Evolutionary conservation across 345 rosid species (phyloP), one percentile per base, ranked within the genome.

Genomic region (Fremontodendron californicum): DNA sequence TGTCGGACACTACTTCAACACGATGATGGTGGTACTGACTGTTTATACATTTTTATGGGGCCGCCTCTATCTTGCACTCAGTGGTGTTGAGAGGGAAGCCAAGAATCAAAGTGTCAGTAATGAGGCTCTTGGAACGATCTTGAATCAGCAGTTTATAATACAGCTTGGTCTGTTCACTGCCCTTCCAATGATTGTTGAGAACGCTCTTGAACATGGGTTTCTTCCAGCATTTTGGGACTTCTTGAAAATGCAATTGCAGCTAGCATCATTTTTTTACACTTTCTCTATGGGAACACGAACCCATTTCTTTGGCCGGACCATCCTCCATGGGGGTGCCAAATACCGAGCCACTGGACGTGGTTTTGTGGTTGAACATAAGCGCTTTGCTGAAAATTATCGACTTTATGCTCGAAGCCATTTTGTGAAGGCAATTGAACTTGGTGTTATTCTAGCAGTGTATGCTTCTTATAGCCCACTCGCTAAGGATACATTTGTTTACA

Each of bases 291-390:
- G 98, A 69, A 94, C 98, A 42, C 89, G 85, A 35, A 83, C 89
- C 67, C 97, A 94, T 84, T 94, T 78, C 83, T 94, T 94, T 68
- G 98, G 98, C 45, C 87, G 94, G 81, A 94, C 98, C 61, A 86
- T 94, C 78, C 95, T 94, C 79, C 98, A 94, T 40, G 98, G 98
- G 40, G 98, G 97, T 82, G 97, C 98, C 73, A 94, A 90, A 86
- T 94, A 94, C 75, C 82, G 92, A 75, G 91, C 98, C 72, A 94
- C 98, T 33, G 98, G 98, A 42, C 98, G 98, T 67, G 98, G 97
- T 71, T 93, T 91, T 66, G 98, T 91, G 78, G 98, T 93, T 54
- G 87, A 86, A 87, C 98, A 92, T 83, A 92, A 89, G 81, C 84
- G 90, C 71, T 94, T 92, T 82, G 82, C 92, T 2, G 96, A 94